phyloP scores from a whole-genome alignment of 345 rosid genomes.

The Salix caprea region DNA sequence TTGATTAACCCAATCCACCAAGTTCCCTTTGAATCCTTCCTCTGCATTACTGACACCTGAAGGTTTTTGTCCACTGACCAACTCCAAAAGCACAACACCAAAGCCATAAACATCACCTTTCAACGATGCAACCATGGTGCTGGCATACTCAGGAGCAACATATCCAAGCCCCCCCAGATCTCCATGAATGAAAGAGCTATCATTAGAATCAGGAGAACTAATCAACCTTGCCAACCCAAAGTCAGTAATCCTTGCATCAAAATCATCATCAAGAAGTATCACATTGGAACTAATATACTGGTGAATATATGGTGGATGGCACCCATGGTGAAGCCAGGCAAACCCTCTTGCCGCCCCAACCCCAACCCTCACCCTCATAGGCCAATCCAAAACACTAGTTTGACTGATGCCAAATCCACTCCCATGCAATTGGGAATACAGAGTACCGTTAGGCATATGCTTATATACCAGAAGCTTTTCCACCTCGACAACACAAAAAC shows the following conservation, averaged over 20 bases:
- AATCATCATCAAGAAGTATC: constrained; percentile 78
- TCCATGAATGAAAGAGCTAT: constrained; percentile 49
- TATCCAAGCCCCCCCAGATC: constrained; percentile 79
- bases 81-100: constrained; percentile 79
- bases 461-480: constrained; percentile 82
- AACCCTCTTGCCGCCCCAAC: constrained; percentile 77
- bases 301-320: constrained; percentile 62
- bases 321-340: constrained; percentile 94
- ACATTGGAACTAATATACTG: constrained; percentile 70
- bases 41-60: constrained; percentile 34
- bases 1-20: constrained; percentile 74
- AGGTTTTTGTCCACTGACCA: constrained; percentile 64
- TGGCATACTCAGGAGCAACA: constrained; percentile 69
- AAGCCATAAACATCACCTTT: constrained; percentile 83
- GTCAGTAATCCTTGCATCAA: constrained; percentile 75
- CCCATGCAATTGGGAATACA: constrained; percentile 52
- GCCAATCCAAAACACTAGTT: constrained; percentile 57
- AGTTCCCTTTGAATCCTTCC: constrained; percentile 57
- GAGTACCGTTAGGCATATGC: constrained; percentile 72
- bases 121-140: constrained; percentile 62
- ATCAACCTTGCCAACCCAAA: constrained; percentile 68
- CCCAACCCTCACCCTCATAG: constrained; percentile 62
- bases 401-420: constrained; percentile 4
- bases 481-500: constrained; percentile 71
- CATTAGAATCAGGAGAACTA: constrained; percentile 38